A percentile compares a stretch with the other conserved stretches of the same genome.
Evolutionary conservation across 805 yeast species (phyloP).

Genomic region (Candida vaughaniae): DNA sequence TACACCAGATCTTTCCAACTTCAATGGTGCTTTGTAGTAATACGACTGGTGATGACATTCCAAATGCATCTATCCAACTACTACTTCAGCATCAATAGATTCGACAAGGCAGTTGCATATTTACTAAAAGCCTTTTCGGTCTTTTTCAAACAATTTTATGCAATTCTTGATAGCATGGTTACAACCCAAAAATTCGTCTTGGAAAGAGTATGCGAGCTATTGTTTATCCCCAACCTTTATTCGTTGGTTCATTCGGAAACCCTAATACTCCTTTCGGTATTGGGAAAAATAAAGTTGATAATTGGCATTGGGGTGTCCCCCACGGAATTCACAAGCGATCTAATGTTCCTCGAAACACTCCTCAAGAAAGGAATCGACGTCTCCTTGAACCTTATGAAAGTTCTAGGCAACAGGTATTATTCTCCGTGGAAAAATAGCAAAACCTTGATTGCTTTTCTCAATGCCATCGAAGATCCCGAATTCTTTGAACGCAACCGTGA

Average conservation of each 20-base stretch:
- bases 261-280: constrained; percentile 22
- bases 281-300: constrained; percentile 18
- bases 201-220: constrained; percentile 28
- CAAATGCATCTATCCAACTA: constrained; percentile 36
- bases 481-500: neutral
- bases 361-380: constrained; percentile 19
- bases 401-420: constrained; percentile 54
- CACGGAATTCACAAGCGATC: constrained; percentile 1
- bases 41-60: constrained; percentile 10
- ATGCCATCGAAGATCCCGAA: constrained; percentile 20
- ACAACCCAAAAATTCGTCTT: neutral
- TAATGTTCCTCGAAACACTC: constrained; percentile 3
- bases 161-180: neutral
- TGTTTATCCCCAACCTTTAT: constrained; percentile 33
- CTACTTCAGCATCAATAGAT: constrained; percentile 30
- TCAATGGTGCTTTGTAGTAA: constrained; percentile 7
- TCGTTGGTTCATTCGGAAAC: constrained; percentile 37
- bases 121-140: constrained; percentile 17
- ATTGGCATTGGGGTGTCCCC: neutral
- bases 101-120: constrained; percentile 30
- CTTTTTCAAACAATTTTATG: constrained; percentile 20
- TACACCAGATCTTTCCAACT: constrained; percentile 9
- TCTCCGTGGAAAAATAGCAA: constrained; percentile 66
- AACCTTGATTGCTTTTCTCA: constrained; percentile 44
- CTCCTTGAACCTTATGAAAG: constrained; percentile 11